These are phyloP conservation scores for Phytophthora sansomeana DNA, from an alignment of 352 stramenopile genomes.

Conservation along the genomic window DNA sequence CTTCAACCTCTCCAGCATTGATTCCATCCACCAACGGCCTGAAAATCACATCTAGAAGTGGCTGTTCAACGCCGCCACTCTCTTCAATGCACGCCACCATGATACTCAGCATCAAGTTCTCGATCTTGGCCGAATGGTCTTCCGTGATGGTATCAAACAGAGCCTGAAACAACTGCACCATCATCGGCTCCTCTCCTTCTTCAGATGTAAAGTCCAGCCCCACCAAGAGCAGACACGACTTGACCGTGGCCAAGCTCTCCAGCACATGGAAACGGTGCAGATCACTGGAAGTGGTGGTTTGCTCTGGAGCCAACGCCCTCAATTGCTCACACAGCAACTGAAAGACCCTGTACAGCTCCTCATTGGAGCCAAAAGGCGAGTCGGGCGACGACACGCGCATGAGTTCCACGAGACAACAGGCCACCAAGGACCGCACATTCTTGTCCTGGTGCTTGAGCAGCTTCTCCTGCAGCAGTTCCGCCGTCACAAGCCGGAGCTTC, in stretches of 20 bases:
- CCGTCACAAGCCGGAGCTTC: constrained; percentile 53
- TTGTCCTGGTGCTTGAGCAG: constrained; percentile 57
- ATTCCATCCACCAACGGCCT: constrained; percentile 50
- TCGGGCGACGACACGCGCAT: constrained; percentile 71
- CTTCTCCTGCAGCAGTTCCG: constrained; percentile 64
- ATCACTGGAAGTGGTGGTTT: constrained; percentile 41
- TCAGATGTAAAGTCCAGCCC: constrained; percentile 57
- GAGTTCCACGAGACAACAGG: constrained; percentile 80
- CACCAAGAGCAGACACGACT: constrained; percentile 65
- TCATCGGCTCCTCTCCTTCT: constrained; percentile 50
- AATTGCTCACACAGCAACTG: constrained; percentile 75
- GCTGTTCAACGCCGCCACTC: constrained; percentile 62
- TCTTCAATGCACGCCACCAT: constrained; percentile 83
- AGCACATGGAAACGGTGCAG: constrained; percentile 65
- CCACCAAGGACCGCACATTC: constrained; percentile 65
- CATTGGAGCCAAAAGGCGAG: constrained; percentile 68
- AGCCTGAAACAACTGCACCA: constrained; percentile 77
- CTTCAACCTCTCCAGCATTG: constrained; percentile 1
- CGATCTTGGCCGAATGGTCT: constrained; percentile 73
- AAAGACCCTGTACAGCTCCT: constrained; percentile 75
- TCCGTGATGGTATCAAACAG: constrained; percentile 74
- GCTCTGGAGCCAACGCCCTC: constrained; percentile 40
- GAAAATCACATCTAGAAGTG: constrained; percentile 76
- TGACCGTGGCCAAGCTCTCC: constrained; percentile 69
- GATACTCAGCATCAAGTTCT: constrained; percentile 79